Evolutionary conservation across 2,329 filamentous ascomycete species (phyloP), one percentile per base, ranked within the genome.

Genomic region (Xylariomycetidae sp.): DNA sequence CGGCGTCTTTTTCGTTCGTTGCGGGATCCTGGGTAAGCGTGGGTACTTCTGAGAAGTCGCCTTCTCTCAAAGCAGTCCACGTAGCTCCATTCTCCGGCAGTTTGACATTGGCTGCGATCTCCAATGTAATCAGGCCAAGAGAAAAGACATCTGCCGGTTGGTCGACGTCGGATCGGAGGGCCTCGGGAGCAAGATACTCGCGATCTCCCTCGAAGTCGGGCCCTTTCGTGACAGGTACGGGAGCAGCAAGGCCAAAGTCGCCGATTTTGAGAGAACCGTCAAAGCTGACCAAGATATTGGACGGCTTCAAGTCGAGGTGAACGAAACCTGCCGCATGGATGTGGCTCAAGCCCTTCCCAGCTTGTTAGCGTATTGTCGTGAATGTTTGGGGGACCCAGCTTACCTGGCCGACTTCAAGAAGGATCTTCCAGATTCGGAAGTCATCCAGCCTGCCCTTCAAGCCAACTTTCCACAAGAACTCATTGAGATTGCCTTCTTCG

Each of bases 381-480:
- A n/a, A n/a, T n/a, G n/a, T n/a, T n/a, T n/a, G n/a, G n/a, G n/a
- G n/a, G n/a, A n/a, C n/a, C n/a, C 3, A 13, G 68, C 82, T 63
- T 75, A 92, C 87, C 68, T 83, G 67, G 50, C 81, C 75, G 38
- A 95, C 63, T 58, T 98, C 92, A 25, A 95, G 74, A 49, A 96
- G 67, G 37, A 96, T 90, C 66, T 98, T 98, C 87, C 92, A 98
- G 59, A 96, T 95, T 41, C 92, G 78, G 63, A 98, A 98, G 58
- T 96, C 92, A 60, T 98, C 92, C 45, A 98, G 65, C 48, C 90
- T 77, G 29, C 87, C 89, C 55, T 85, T 87, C 40, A 82, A 73
- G 16, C 92, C 92, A 39, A 87, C 78, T 37, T 83, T 76, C n/a
- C 77, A 74, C 19, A 98, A 70, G 55, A 96, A 98, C 12, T 79